A percentile compares a stretch with the other conserved stretches of the same genome.
Conservation (phyloP, 306 rosid genomes). For the Fragaria iinumae region DNA sequence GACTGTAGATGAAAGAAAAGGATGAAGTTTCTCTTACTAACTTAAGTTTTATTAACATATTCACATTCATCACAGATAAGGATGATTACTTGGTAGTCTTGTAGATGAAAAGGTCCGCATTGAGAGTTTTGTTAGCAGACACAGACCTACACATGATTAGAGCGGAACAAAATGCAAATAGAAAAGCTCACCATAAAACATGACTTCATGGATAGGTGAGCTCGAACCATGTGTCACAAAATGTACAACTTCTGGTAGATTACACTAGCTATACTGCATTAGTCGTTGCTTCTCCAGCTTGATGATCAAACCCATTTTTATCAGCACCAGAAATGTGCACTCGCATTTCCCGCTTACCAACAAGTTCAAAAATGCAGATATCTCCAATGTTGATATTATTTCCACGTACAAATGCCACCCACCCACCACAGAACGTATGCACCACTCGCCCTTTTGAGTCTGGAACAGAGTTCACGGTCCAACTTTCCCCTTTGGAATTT, state of each 20-base stretch:
- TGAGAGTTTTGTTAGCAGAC: constrained; percentile 2
- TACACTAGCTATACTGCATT: constrained; percentile 46
- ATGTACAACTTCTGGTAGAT: constrained; percentile 38
- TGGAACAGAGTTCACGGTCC: constrained; percentile 90
- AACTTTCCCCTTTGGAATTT: constrained; percentile 63
- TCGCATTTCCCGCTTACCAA: constrained; percentile 59
- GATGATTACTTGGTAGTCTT: constrained; percentile 5
- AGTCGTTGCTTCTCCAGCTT: constrained; percentile 31
- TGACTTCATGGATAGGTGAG: constrained; percentile 18
- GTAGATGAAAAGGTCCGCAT: constrained; percentile 9
- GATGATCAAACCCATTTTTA: constrained; percentile 56
- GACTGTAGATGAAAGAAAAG: not conserved
- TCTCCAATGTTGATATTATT: constrained; percentile 75
- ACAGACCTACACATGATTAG: not conserved
- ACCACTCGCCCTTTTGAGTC: constrained; percentile 74
- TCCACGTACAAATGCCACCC: constrained; percentile 93
- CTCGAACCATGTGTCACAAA: constrained; percentile 25
- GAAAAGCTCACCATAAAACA: constrained; percentile 26
- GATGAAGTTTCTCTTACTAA: constrained; percentile 7
- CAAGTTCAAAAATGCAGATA: constrained; percentile 79
- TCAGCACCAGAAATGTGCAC: constrained; percentile 73
- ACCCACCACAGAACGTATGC: constrained; percentile 92
- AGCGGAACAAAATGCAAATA: not conserved
- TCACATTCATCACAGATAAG: constrained; percentile 14
- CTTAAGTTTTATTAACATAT: no score